phyloP scores from a whole-genome alignment of 495 filamentous ascomycete genomes.

The Sordaria brevicollis region DNA sequence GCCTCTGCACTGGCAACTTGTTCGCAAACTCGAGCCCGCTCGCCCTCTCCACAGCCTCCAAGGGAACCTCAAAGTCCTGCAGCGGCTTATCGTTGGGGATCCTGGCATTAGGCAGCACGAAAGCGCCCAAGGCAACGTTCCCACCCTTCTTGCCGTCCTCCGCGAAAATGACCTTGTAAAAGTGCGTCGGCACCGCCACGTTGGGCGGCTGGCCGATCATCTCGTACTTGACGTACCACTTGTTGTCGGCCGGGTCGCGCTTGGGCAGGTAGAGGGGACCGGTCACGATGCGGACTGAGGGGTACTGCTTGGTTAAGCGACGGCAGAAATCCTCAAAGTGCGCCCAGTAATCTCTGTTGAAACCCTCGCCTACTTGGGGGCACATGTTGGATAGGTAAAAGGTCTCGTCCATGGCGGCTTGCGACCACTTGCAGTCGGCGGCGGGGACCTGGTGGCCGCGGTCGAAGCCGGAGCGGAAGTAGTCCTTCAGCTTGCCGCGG shows the following conservation, averaged over 20 bases:
- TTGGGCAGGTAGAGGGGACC: conserved; percentile 87
- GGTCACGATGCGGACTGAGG: conserved; percentile 82
- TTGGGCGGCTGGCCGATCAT: conserved; percentile 93
- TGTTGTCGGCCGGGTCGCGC: conserved; percentile 65
- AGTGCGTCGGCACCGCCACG: conserved; percentile 93
- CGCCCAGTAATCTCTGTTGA: conserved; percentile 98
- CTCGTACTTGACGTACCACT: conserved; percentile 93
- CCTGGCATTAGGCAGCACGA: conserved; percentile 87
- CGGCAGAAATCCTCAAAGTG: conserved; percentile 97
- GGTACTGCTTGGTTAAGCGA: conserved; percentile 65
- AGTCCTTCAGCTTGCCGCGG: conserved; percentile 83
- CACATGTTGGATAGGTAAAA: conserved; percentile 94
- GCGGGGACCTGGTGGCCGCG: conserved; percentile 96
- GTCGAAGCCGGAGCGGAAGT: conserved; percentile 90
- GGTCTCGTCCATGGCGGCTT: conserved; percentile 86
- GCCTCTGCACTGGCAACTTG: conserved; percentile 59
- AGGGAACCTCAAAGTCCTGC: conserved; percentile 82
- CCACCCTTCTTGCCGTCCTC: conserved; percentile 67
- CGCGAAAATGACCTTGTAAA: conserved; percentile 96
- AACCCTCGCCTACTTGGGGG: conserved; percentile 92
- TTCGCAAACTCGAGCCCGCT: conserved; percentile 83
- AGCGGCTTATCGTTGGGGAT: conserved; percentile 80
- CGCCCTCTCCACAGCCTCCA: conserved; percentile 86
- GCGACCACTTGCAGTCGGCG: conserved; percentile 92
- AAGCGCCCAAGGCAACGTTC: conserved; percentile 82